phyloP scores from a whole-genome alignment of 305 asterid species.

The Petunia hybrid region DNA sequence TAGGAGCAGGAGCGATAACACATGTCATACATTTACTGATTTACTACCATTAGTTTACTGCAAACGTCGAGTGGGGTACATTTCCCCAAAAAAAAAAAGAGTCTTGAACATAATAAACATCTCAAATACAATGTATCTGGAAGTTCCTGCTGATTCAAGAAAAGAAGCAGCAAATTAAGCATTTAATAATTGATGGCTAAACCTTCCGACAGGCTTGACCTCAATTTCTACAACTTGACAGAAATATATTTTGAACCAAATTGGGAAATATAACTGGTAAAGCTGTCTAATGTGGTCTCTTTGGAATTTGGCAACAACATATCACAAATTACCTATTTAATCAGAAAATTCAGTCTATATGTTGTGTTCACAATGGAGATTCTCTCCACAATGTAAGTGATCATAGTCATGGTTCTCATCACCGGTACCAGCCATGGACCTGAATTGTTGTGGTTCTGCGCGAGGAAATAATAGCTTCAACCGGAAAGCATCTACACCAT shows the following conservation, averaged over 20 bases:
- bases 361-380: constrained; percentile 20
- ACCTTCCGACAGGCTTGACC: not conserved
- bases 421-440: constrained; percentile 38
- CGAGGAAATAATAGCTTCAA: constrained; percentile 88
- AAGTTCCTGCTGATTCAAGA: not conserved
- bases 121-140: not conserved
- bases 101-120: not conserved
- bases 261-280: not conserved
- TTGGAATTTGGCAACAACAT: not conserved
- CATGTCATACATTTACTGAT: constrained; percentile 10
- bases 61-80: not conserved
- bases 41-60: not conserved
- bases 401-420: constrained; percentile 42
- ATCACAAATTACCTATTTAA: not conserved
- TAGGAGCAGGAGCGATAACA: not conserved
- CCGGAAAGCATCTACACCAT: constrained; percentile 96
- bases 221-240: not conserved
- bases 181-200: constrained; percentile 4
- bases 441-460: constrained; percentile 47
- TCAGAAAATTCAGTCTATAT: constrained; percentile 15
- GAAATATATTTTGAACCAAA: not conserved
- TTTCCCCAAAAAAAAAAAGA: not conserved
- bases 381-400: constrained; percentile 39
- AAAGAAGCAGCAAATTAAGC: not conserved
- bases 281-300: not conserved